Base-by-base conservation (phyloP, 257 asterid species). In the Prunella vulgaris region DNA sequence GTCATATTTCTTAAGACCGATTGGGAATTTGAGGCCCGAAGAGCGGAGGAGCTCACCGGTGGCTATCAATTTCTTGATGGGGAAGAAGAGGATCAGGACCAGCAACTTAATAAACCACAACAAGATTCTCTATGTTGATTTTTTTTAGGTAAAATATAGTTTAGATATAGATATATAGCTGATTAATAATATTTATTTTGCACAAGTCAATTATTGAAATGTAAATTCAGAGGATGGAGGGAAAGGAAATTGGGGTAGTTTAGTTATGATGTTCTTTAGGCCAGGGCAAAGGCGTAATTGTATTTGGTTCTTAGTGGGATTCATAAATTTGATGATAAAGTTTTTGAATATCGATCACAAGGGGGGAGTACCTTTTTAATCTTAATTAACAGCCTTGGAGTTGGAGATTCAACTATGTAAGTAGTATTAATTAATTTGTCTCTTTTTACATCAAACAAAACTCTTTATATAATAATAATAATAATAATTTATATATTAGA, bases 11-110 rank as follows among this genome's bases (percentile, higher is more conserved):
- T 78, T 5, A 67, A 63, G 4, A 91, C 97, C 1, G 91, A 91
- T 61, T 91, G 97, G 97, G 93, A 91, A 4, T 53, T 52, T 3
- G 93, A 91, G 79, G 81, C 88, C 48, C 73, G 62, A n/a, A 75
- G 84, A 62, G 95, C 97, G 2, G 76, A 75, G 25, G 78, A 83
- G 48, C 81, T 91, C 17, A 88, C 93, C 20, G 82, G 77, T n/a
- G 81, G 71, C 0, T 56, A 62, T 3, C 51, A 58, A 40, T 37
- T 62, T 56, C 62, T 70, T 75, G 79, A 51, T 40, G 78, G 69
- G 66, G 60, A 75, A n/a, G 67, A n/a, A n/a, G n/a, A n/a, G n/a
- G n/a, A n/a, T n/a, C n/a, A n/a, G n/a, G n/a, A 58, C 5, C 6
- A 60, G 21, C n/a, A 24, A 0, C 13, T 30, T 32, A 12, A 48